Percentiles rank a stretch among this genome's conserved stretches.
Conservation (phyloP, 192 early-diverging fungal genomes). For the Backusella liffmaniae region DNA sequence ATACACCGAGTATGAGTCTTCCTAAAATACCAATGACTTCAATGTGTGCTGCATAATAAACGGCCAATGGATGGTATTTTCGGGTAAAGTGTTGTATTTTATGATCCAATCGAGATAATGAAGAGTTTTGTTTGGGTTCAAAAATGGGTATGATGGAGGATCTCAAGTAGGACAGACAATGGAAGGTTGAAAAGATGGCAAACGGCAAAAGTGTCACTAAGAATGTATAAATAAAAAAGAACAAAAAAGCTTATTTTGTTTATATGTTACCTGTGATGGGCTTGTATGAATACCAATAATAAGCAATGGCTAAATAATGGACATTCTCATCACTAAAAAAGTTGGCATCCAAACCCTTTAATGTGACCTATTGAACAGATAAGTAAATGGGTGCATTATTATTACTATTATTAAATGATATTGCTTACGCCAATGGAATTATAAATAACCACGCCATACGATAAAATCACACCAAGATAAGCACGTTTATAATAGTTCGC, state of each 20-base stretch:
- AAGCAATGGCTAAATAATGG: constrained; percentile 68
- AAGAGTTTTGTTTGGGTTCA: constrained; percentile 40
- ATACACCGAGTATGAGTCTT: constrained; percentile 48
- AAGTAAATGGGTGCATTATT: too few relatives aligned
- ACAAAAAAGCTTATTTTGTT: neutral
- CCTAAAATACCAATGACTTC: constrained; percentile 73
- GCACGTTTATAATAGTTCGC: constrained; percentile 55
- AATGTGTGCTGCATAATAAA: constrained; percentile 59
- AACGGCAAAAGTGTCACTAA: constrained; percentile 72
- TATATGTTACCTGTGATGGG: constrained; percentile 59
- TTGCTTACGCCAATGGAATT: constrained; percentile 67
- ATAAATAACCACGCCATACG: constrained; percentile 74
- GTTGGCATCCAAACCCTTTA: neutral
- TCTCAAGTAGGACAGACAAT: constrained; percentile 63
- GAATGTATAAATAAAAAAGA: neutral
- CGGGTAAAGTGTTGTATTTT: constrained; percentile 45
- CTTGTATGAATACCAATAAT: constrained; percentile 64
- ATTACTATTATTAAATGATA: too few relatives aligned
- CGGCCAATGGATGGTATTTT: constrained; percentile 59
- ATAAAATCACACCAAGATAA: constrained; percentile 64
- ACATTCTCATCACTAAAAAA: constrained; percentile 73
- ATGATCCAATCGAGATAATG: constrained; percentile 20
- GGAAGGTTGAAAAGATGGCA: constrained; percentile 70
- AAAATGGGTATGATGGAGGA: constrained; percentile 59
- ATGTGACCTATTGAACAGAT: neutral